A percentile compares a stretch with the other conserved stretches of the same genome.
Conservation (phyloP, 805 yeast species). For the Candida germanica region DNA sequence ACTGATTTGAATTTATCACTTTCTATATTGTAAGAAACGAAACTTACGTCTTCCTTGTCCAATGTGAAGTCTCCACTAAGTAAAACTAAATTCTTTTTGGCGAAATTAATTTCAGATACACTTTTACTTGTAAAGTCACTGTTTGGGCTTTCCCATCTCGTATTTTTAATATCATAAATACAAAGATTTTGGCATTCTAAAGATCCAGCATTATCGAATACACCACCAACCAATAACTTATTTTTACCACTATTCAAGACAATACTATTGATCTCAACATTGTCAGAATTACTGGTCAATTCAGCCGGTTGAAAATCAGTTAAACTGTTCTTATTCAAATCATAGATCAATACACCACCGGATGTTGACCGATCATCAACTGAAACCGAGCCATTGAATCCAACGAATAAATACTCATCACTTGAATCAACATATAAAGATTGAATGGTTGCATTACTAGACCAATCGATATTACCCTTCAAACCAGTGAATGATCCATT, state of each 20-base stretch:
- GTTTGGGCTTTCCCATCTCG: constrained; percentile 52
- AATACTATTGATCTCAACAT: constrained; percentile 34
- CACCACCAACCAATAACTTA: constrained; percentile 70
- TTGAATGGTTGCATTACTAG: constrained; percentile 21
- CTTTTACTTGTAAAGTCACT: constrained; percentile 42
- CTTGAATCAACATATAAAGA: constrained; percentile 35
- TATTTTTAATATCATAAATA: constrained; percentile 51
- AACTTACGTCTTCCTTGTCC: constrained; percentile 31
- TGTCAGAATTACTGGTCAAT: constrained; percentile 35
- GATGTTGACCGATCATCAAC: constrained; percentile 15
- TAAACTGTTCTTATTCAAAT: constrained; percentile 41
- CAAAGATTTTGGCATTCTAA: constrained; percentile 63
- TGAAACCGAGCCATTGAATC: constrained; percentile 38
- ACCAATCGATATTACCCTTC: constrained; percentile 25
- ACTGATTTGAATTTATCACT: constrained; percentile 25
- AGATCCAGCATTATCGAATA: constrained; percentile 57
- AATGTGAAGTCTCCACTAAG: constrained; percentile 53
- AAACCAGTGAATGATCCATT: constrained; percentile 18
- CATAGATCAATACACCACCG: constrained; percentile 53
- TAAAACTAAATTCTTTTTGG: constrained; percentile 33
- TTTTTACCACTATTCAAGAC: constrained; percentile 29
- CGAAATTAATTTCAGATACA: constrained; percentile 52
- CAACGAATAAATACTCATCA: constrained; percentile 39
- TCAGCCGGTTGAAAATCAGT: constrained; percentile 49
- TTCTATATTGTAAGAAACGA: constrained; percentile 55